Evolutionary conservation across 176 grass and related monocot species (phyloP).

Genomic region (Rhipidocladum racemiflorum): DNA sequence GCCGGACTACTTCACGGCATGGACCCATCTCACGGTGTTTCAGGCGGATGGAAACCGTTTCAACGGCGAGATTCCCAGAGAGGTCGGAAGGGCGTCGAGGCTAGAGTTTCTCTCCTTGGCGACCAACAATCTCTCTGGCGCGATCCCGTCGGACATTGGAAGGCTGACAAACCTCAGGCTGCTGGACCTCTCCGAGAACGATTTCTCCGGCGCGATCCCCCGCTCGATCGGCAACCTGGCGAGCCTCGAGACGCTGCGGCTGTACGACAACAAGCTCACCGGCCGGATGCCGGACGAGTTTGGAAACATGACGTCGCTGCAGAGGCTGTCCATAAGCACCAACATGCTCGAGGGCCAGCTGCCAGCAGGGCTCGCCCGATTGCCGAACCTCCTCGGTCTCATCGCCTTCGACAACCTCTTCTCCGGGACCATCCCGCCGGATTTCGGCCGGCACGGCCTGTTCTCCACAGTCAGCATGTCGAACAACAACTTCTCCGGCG

Average conservation of each 20-base stretch:
- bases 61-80: constrained; percentile 39
- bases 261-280: constrained; percentile 63
- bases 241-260: constrained; percentile 29
- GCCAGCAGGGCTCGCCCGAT: constrained; percentile 34
- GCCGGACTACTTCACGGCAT: constrained; percentile 47
- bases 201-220: constrained; percentile 43
- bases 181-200: constrained; percentile 55
- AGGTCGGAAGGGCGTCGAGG: constrained; percentile 42
- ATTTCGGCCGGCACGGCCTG: constrained; percentile 34
- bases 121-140: constrained; percentile 44
- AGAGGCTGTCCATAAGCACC: constrained; percentile 38
- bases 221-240: constrained; percentile 50
- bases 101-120: constrained; percentile 45
- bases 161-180: constrained; percentile 35
- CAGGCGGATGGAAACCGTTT: constrained; percentile 57
- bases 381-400: constrained; percentile 39
- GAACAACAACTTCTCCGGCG: constrained; percentile 57
- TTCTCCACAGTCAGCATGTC: constrained; percentile 26
- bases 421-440: constrained; percentile 38
- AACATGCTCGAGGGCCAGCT: constrained; percentile 67
- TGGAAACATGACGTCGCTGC: constrained; percentile 52
- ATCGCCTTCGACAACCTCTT: constrained; percentile 49
- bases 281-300: constrained; percentile 54
- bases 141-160: constrained; percentile 60
- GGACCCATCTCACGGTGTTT: constrained; percentile 58